phyloP scores from a whole-genome alignment of 148 eudicot species.

The Rhododendron kiyosumense region DNA sequence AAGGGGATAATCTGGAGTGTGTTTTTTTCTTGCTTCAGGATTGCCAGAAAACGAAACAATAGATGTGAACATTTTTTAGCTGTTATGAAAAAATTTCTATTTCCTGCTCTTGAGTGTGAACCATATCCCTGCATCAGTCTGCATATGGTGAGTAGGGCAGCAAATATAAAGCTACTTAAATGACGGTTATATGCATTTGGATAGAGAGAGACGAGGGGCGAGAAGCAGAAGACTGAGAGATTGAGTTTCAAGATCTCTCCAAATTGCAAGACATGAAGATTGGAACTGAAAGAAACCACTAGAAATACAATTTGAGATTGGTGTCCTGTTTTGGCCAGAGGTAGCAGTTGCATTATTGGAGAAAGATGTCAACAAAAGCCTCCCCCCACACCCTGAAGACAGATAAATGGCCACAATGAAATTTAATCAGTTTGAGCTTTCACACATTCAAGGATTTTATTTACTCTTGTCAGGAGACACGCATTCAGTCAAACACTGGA shows the following conservation, averaged over 20 bases:
- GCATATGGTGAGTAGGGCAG: no score
- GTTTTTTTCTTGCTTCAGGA: background rate
- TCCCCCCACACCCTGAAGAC: background rate
- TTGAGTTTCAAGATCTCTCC: background rate
- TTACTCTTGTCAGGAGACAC: background rate
- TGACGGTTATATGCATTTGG: no score
- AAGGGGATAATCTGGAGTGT: background rate
- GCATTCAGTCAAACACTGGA: background rate
- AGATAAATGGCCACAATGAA: background rate
- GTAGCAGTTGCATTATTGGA: background rate
- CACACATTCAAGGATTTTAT: background rate
- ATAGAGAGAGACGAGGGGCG: no score
- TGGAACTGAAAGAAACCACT: background rate
- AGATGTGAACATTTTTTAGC: background rate
- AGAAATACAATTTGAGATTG: background rate
- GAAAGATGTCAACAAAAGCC: background rate
- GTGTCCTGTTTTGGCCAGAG: background rate
- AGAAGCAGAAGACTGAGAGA: background rate
- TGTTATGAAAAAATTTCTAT: background rate
- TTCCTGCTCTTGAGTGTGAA: background rate
- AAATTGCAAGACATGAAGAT: background rate
- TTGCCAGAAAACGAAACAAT: background rate
- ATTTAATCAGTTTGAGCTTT: background rate
- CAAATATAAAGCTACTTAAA: no score
- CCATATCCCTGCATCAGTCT: background rate